Evolutionary conservation across 2,329 filamentous ascomycete species (phyloP).

Genomic region (Fusarium kyushuense): DNA sequence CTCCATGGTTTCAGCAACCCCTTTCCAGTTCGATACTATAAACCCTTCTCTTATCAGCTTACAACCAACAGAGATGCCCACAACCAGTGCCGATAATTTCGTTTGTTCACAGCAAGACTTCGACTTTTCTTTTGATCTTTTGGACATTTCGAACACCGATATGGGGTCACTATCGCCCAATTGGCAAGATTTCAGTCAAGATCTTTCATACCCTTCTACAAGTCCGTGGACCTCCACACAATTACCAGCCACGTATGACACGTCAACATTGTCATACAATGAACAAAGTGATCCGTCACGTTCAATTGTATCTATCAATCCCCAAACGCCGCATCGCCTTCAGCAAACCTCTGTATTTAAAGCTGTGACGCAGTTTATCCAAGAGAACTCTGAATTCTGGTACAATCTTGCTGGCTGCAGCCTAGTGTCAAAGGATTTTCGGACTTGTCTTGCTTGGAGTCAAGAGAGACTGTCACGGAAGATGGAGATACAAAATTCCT

Average conservation of each 20-base stretch:
- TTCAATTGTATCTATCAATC: fast-evolving
- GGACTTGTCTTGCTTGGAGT: neutral
- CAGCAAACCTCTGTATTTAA: neutral
- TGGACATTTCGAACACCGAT: too few relatives aligned
- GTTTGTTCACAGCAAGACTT: neutral
- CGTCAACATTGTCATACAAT: too few relatives aligned
- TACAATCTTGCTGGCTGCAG: conserved; percentile 2
- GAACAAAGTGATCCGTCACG: fast-evolving
- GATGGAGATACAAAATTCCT: neutral
- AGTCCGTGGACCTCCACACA: neutral
- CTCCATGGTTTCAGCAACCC: neutral
- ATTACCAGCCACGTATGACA: neutral
- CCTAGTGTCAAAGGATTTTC: neutral
- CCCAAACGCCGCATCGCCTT: fast-evolving
- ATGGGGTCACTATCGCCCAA: fast-evolving
- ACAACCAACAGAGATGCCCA: neutral
- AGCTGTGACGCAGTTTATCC: neutral
- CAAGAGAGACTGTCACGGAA: neutral
- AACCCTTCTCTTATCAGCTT: neutral
- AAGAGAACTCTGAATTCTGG: neutral
- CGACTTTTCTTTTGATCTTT: neutral
- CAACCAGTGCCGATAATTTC: neutral
- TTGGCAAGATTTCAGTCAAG: neutral
- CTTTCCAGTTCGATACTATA: neutral
- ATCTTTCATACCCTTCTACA: neutral